Percentiles rank a stretch among this genome's conserved stretches.
phyloP scores from a whole-genome alignment of 352 stramenopile genomes.

The Globisporangium barbulae region DNA sequence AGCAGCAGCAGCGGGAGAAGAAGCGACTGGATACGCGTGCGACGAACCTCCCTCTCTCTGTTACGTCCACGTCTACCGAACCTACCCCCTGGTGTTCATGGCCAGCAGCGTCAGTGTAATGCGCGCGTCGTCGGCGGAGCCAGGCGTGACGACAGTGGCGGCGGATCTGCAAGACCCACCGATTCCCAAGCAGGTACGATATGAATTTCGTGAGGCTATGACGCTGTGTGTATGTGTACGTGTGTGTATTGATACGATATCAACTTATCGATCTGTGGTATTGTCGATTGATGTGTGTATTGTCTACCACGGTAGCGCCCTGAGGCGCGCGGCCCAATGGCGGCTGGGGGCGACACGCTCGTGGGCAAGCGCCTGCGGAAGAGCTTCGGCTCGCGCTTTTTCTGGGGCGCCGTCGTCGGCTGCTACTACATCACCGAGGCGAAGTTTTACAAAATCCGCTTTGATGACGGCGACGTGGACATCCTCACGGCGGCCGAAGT shows the following conservation, averaged over 20 bases:
- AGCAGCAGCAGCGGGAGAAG: background rate
- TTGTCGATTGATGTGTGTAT: background rate
- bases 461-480: conserved; percentile 81
- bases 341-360: conserved; percentile 13
- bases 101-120: background rate
- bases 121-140: background rate
- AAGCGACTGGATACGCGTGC: background rate
- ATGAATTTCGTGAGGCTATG: background rate
- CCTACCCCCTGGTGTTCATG: background rate
- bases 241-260: background rate
- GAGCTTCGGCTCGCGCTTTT: conserved; percentile 59
- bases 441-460: conserved; percentile 77
- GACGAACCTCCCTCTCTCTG: background rate
- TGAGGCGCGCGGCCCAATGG: background rate
- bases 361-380: conserved; percentile 55
- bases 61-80: background rate
- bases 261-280: background rate
- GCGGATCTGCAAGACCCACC: background rate
- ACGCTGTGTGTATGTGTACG: background rate
- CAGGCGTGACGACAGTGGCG: background rate
- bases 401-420: conserved; percentile 58
- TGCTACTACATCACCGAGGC: conserved; percentile 49
- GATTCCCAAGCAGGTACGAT: conserved; percentile 1
- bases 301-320: background rate
- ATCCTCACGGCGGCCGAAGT: conserved; percentile 58